Base-by-base conservation (phyloP, 768 basidiomycete species). In the Collybiopsis confluens region DNA sequence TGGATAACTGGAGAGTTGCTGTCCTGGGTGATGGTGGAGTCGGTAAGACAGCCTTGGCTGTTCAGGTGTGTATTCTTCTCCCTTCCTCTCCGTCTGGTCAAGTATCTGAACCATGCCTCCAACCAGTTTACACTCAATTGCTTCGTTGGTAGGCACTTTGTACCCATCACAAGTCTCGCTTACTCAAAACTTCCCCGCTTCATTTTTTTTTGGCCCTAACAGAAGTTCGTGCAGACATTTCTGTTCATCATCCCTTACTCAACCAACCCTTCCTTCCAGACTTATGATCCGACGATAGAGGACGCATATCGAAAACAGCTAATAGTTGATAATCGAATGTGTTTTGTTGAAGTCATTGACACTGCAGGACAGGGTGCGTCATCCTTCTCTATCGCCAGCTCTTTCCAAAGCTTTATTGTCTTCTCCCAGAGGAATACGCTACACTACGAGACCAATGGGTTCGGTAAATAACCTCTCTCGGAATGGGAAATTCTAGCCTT, bases 211-310 rank as follows among this genome's bases (percentile, higher is more conserved):
- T 56, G 35, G 27, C 56, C 52, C 44, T 54, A 59, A 54, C 65
- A 88, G 86, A 88, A 75, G 87, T 86, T 54, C 46, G 74, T 62
- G 38, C 40, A 50, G 47, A 23, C 26, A 48, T 46, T 49, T 44
- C 45, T 47, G 26, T 54, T 43, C 48, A 51, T 55, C 57, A 64
- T 13, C 41, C 47, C 47, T 40, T 7, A 33, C 38, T 56, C 24
- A 60, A 41, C 48, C n/a, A n/a, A 58, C 45, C 35, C 44, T 57
- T 52, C 50, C 24, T 3, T 37, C 54, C 59, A 96, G 92, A 92
- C 92, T 49, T 98, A 98, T 70, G 94, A 98, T 75, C 94, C 94
- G 54, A 98, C 94, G 62, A 98, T 98, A 82, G 94, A 98, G 73
- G 94, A 97, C 69, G 93, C 93, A 58, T 97, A 98, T 73, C 82